Evolutionary conservation across 2,329 filamentous ascomycete species (phyloP).

Genomic region (Alternaria gansuensis): DNA sequence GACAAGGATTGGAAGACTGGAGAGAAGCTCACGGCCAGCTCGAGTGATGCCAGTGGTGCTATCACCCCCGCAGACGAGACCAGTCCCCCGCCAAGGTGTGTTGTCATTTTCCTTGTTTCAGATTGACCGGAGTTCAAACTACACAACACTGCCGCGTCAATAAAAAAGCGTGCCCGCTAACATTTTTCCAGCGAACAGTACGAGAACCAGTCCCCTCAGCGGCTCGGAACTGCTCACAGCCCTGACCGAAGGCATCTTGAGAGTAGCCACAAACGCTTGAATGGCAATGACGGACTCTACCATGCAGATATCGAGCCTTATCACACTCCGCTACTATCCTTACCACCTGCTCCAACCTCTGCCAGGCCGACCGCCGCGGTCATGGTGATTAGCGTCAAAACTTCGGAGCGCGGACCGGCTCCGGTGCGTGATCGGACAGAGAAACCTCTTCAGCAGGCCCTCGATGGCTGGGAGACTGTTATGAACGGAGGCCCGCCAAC

Average conservation of each 20-base stretch:
- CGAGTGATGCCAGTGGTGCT: conserved; percentile 14
- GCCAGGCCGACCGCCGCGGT: conserved; percentile 19
- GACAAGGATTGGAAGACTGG: conserved; percentile 46
- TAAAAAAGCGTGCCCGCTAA: not conserved
- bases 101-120: not conserved
- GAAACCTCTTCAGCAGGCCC: not conserved
- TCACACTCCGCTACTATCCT: conserved; percentile 21
- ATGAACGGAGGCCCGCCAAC: not conserved
- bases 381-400: conserved; percentile 19
- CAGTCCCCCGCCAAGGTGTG: conserved; percentile 13
- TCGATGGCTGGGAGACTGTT: conserved; percentile 12
- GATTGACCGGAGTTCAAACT: not conserved
- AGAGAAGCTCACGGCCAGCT: conserved; percentile 25
- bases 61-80: conserved; percentile 13
- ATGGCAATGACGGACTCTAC: conserved; percentile 27
- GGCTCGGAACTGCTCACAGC: not conserved
- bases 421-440: not conserved
- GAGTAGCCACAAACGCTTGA: conserved; percentile 28
- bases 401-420: not conserved
- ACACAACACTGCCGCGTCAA: not conserved
- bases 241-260: conserved; percentile 37
- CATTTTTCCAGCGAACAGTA: conserved; percentile 9
- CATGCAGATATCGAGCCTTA: conserved; percentile 29
- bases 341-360: conserved; percentile 9
- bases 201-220: not conserved